These are phyloP conservation scores for Cryphonectria nitschkei DNA, from an alignment of 2,329 filamentous ascomycete genomes.

Conservation along the genomic window DNA sequence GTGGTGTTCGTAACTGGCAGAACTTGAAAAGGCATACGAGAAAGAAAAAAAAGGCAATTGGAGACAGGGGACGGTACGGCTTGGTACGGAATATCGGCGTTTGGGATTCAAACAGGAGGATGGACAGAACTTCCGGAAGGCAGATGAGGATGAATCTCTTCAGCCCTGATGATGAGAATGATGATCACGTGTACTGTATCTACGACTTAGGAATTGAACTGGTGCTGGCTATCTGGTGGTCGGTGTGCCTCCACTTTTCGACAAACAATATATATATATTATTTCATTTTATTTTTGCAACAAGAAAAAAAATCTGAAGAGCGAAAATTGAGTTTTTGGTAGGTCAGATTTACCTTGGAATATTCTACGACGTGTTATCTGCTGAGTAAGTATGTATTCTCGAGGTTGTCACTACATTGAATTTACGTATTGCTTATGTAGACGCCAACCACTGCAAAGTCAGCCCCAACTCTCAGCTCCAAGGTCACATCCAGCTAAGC, in stretches of 20 bases:
- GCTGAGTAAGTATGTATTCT: background rate
- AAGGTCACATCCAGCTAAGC: background rate
- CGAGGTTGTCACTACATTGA: background rate
- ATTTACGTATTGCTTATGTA: background rate
- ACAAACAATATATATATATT: background rate
- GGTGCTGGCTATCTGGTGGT: background rate
- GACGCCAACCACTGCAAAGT: background rate
- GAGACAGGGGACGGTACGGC: background rate
- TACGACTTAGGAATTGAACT: background rate
- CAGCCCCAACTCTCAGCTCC: background rate
- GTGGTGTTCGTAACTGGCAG: background rate
- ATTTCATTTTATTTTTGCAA: too few relatives aligned
- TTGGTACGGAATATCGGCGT: background rate
- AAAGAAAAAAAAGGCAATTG: background rate
- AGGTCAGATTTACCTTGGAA: background rate
- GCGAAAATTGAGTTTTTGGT: background rate
- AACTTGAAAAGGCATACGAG: background rate
- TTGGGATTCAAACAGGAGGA: background rate
- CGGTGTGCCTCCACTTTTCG: background rate
- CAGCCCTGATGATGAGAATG: background rate
- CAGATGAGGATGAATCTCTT: background rate
- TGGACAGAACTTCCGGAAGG: constrained; percentile 5
- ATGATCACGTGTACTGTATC: background rate
- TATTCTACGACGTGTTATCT: background rate
- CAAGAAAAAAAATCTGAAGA: too few relatives aligned